phyloP scores from a whole-genome alignment of 148 eudicot genomes.

The Silene latifolia region DNA sequence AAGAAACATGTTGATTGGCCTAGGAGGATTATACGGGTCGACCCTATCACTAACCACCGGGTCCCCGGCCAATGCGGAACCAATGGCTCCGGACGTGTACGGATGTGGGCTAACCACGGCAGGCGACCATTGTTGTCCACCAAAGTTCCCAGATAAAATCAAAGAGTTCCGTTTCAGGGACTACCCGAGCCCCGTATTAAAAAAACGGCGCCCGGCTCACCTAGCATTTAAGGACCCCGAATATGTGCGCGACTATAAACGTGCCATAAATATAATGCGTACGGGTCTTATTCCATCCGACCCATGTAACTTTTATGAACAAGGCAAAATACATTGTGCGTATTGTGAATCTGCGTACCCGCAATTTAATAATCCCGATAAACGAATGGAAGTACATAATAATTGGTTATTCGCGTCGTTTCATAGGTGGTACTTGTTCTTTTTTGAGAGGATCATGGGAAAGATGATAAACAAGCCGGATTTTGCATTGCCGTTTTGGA shows the following conservation, averaged over 20 bases:
- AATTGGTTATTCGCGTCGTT: slow-evolving; percentile 15
- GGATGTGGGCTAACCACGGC: neutral
- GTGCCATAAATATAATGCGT: neutral
- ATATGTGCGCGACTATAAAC: neutral
- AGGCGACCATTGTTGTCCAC: slow-evolving; percentile 11
- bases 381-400: neutral
- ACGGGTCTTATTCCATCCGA: neutral
- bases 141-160: neutral
- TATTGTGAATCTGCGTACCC: slow-evolving; percentile 16
- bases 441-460: too few species aligned
- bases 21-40: slow-evolving; percentile 16
- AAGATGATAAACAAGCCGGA: too few species aligned
- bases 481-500: too few species aligned
- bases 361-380: neutral
- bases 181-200: slow-evolving; percentile 4
- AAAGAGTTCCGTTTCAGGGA: neutral
- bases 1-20: slow-evolving; percentile 15
- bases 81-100: neutral
- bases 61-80: neutral
- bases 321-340: slow-evolving; percentile 17
- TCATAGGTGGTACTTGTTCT: too few species aligned
- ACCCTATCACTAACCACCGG: neutral
- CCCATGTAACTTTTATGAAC: slow-evolving; percentile 10
- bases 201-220: slow-evolving; percentile 12
- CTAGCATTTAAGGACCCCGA: neutral